A percentile compares a stretch with the other conserved stretches of the same genome.
Conservation (phyloP, 768 basidiomycete genomes). For the Imleria badia region DNA sequence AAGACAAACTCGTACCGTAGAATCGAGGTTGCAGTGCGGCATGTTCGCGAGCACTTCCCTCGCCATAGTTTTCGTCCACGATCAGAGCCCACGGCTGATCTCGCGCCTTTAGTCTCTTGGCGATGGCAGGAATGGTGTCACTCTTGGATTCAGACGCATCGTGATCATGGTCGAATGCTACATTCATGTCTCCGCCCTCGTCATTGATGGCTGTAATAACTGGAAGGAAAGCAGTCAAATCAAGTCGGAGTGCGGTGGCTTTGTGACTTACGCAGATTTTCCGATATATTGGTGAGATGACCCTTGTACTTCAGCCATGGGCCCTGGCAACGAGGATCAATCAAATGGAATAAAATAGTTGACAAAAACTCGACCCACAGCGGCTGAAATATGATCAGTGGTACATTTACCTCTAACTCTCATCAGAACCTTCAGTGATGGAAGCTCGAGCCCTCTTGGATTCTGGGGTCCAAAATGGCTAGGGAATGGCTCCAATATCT, state of each 20-base stretch:
- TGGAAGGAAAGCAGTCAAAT: constrained; percentile 29
- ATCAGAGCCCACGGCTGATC: constrained; percentile 90
- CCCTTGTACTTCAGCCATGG: constrained; percentile 99
- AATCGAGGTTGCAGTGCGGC: constrained; percentile 96
- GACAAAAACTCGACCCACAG: constrained; percentile 49
- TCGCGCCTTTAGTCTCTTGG: constrained; percentile 83
- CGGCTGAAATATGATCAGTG: constrained; percentile 97
- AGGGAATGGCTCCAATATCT: constrained; percentile 81
- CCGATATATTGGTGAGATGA: constrained; percentile 93
- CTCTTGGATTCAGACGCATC: constrained; percentile 40
- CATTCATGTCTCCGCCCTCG: constrained; percentile 90
- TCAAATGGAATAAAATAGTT: not conserved
- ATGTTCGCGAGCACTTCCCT: constrained; percentile 97
- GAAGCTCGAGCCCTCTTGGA: constrained; percentile 67
- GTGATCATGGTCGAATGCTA: constrained; percentile 77
- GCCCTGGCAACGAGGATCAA: constrained; percentile 49
- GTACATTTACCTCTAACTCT: constrained; percentile 98
- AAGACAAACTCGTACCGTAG: constrained; percentile 53
- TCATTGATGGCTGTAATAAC: constrained; percentile 96
- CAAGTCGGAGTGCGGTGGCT: not conserved
- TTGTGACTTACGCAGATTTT: constrained; percentile 76
- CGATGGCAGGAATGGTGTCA: constrained; percentile 88
- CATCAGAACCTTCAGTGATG: constrained; percentile 80
- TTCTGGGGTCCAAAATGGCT: constrained; percentile 65
- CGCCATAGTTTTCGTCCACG: constrained; percentile 97